Evolutionary conservation across 2,329 filamentous ascomycete species (phyloP).

Genomic region (Chrysoporthe puriensis): DNA sequence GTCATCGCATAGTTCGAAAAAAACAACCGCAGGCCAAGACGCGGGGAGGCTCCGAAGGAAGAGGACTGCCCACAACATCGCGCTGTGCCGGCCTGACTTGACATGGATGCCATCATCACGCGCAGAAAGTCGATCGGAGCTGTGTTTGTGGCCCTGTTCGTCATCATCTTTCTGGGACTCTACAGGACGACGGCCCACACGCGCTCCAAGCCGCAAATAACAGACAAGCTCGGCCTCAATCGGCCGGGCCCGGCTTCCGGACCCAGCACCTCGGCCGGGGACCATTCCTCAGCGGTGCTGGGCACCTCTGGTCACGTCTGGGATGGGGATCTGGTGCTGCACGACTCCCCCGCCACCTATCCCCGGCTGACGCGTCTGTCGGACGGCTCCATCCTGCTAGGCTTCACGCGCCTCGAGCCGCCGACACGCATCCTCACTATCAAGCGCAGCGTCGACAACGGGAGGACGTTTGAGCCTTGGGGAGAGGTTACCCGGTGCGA

Average conservation of each 20-base stretch:
- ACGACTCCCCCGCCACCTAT: constrained; percentile 47
- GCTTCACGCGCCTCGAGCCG: constrained; percentile 46
- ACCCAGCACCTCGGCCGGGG: neutral
- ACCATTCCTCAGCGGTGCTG: neutral
- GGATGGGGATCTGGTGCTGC: constrained; percentile 35
- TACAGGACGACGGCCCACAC: neutral
- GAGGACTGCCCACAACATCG: neutral
- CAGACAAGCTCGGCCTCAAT: constrained; percentile 7
- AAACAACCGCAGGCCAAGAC: neutral
- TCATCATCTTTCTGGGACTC: constrained; percentile 4
- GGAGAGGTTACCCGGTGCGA: constrained; percentile 47
- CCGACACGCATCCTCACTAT: constrained; percentile 45
- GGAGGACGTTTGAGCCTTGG: constrained; percentile 43
- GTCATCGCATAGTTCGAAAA: neutral
- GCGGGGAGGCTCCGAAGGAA: neutral
- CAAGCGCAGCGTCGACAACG: constrained; percentile 49
- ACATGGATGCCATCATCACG: neutral
- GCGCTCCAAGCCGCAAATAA: neutral
- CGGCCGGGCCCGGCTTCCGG: neutral
- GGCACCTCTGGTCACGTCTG: constrained; percentile 10
- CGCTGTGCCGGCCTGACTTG: neutral
- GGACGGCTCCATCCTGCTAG: constrained; percentile 50
- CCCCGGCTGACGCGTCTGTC: constrained; percentile 49
- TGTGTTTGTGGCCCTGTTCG: neutral
- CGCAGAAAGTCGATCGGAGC: neutral